Conservation (phyloP, 2,329 filamentous ascomycete genomes). For the Phoma herbarum region DNA sequence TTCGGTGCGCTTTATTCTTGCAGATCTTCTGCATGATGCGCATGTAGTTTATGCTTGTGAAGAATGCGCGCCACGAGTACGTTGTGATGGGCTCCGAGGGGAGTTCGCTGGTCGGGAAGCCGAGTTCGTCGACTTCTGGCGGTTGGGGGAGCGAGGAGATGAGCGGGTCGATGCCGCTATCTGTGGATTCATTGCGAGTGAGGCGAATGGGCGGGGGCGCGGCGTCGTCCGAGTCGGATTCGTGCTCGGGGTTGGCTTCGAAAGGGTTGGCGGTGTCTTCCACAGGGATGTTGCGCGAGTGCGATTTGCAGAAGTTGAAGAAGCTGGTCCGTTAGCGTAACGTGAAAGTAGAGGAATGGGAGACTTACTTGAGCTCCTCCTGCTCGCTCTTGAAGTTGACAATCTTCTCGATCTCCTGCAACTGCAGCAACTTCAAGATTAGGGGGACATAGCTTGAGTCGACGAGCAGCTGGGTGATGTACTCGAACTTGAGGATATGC, state of each 20-base stretch:
- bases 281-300: conserved; percentile 67
- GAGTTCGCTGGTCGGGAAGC: conserved; percentile 76
- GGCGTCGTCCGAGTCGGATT: conserved; percentile 68
- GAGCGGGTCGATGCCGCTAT: conserved; percentile 38
- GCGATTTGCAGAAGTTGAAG: conserved; percentile 85
- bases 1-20: conserved; percentile 93
- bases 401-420: conserved; percentile 91
- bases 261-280: conserved; percentile 33
- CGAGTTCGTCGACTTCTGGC: conserved; percentile 81
- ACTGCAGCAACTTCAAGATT: conserved; percentile 89
- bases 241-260: conserved; percentile 33
- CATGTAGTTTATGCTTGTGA: conserved; percentile 92
- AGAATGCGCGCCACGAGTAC: conserved; percentile 94
- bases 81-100: conserved; percentile 82
- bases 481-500: conserved; percentile 95
- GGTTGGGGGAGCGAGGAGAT: conserved; percentile 44
- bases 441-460: conserved; percentile 96
- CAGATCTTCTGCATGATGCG: conserved; percentile 98
- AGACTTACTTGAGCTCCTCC: conserved; percentile 75
- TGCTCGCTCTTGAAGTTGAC: conserved; percentile 87
- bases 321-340: conserved; percentile 66
- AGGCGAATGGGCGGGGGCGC: conserved; percentile 81
- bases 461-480: conserved; percentile 88
- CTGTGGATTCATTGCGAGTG: conserved; percentile 53
- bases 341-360: no score